Conservation (phyloP, 306 rosid species). For the Corylus heterophylla region DNA sequence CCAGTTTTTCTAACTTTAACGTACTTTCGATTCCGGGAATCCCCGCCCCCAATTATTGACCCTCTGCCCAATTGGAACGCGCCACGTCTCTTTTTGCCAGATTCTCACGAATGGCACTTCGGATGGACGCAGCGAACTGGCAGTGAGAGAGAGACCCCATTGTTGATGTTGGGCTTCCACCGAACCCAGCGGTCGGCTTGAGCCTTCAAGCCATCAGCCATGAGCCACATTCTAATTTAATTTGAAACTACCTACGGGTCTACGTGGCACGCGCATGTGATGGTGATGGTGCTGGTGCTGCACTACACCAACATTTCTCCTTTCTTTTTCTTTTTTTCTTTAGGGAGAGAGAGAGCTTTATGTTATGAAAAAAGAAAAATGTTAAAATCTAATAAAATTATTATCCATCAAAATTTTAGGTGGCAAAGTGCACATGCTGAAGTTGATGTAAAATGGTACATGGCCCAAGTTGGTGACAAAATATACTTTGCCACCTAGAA, state of each 20-base stretch:
- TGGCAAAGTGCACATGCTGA: too few relatives aligned
- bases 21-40: constrained; percentile 1
- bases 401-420: too few relatives aligned
- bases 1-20: background rate
- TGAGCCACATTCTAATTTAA: background rate
- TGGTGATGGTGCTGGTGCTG: background rate
- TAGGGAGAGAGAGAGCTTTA: background rate
- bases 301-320: background rate
- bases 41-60: background rate
- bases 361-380: too few relatives aligned
- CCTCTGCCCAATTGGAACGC: background rate
- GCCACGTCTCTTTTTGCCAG: background rate
- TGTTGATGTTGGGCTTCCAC: background rate
- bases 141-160: background rate
- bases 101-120: constrained; percentile 1
- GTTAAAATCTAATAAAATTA: too few relatives aligned
- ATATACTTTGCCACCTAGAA: too few relatives aligned
- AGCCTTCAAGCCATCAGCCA: background rate
- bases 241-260: background rate
- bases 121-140: constrained; percentile 21
- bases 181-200: background rate
- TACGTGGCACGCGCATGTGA: background rate
- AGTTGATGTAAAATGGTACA: too few relatives aligned
- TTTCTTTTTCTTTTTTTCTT: background rate
- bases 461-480: too few relatives aligned